Conservation (phyloP, 2,329 filamentous ascomycete genomes). For the Shiraia sp. region DNA sequence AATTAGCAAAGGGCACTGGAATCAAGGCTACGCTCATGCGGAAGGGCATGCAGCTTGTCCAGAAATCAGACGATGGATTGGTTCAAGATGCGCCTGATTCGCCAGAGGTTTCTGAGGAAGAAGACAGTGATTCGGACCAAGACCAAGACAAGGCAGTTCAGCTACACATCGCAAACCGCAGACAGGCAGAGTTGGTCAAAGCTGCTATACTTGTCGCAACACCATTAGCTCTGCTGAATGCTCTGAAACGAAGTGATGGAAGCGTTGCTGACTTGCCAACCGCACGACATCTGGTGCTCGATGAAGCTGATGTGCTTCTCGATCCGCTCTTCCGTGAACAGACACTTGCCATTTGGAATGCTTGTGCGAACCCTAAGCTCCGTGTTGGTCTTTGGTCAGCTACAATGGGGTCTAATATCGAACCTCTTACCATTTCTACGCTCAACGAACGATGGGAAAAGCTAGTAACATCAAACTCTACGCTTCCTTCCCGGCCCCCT, state of each 20-base stretch:
- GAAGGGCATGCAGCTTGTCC: constrained; percentile 74
- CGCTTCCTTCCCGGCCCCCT: constrained; percentile 44
- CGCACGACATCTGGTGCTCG: constrained; percentile 76
- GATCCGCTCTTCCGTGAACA: constrained; percentile 90
- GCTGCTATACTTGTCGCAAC: constrained; percentile 82
- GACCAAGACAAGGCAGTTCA: constrained; percentile 40
- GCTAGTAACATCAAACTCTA: constrained; percentile 45
- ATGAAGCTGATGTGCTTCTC: constrained; percentile 93
- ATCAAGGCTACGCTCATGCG: constrained; percentile 80
- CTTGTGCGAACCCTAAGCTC: constrained; percentile 71
- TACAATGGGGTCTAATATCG: constrained; percentile 93
- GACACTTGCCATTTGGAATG: constrained; percentile 80
- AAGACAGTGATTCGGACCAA: constrained; percentile 39
- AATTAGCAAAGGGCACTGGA: constrained; percentile 75
- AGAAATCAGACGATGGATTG: constrained; percentile 46
- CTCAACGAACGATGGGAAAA: constrained; percentile 45
- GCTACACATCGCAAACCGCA: constrained; percentile 41
- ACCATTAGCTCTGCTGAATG: constrained; percentile 76
- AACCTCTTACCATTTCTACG: constrained; percentile 73
- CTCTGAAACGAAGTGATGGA: constrained; percentile 58
- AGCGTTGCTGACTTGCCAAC: constrained; percentile 61
- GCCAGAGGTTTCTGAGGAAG: constrained; percentile 45
- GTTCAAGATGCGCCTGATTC: constrained; percentile 41
- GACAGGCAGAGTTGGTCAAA: constrained; percentile 62
- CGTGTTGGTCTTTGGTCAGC: constrained; percentile 89